A percentile compares a stretch with the other conserved stretches of the same genome.
These are phyloP conservation scores for Moringa oleifera DNA, from an alignment of 345 rosid genomes.

Conservation along the genomic window DNA sequence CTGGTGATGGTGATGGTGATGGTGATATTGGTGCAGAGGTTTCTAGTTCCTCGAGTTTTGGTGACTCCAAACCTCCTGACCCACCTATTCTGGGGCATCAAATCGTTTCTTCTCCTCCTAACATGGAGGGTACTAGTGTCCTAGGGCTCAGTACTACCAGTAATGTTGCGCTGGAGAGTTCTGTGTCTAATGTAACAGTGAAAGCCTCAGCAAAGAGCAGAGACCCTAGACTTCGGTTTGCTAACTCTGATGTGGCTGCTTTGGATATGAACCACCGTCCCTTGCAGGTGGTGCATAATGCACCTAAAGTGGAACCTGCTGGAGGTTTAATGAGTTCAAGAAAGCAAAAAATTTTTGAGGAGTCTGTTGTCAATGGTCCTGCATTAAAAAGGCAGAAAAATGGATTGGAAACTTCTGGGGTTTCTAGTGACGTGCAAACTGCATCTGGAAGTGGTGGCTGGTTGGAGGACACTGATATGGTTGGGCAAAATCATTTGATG, in stretches of 20 bases:
- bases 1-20: constrained; percentile 41
- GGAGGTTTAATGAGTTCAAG: constrained; percentile 38
- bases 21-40: constrained; percentile 66
- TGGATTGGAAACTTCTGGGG: constrained; percentile 34
- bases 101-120: constrained; percentile 21
- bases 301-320: constrained; percentile 34
- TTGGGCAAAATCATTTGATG: constrained; percentile 24
- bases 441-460: constrained; percentile 54
- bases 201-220: constrained; percentile 69
- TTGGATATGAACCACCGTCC: constrained; percentile 30
- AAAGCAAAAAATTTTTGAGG: constrained; percentile 61
- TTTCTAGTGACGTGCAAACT: constrained; percentile 30
- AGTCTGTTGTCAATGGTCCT: constrained; percentile 44
- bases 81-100: constrained; percentile 23
- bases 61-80: constrained; percentile 18
- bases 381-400: constrained; percentile 53
- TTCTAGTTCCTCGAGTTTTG: constrained; percentile 39
- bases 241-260: constrained; percentile 38
- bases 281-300: constrained; percentile 18
- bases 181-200: constrained; percentile 29
- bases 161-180: constrained; percentile 22
- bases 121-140: constrained; percentile 16
- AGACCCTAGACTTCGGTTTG: constrained; percentile 87
- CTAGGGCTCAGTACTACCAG: constrained; percentile 24
- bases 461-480: constrained; percentile 52